Evolutionary conservation across 768 basidiomycete genomes (phyloP).

Genomic region (Chalciporus piperatus): DNA sequence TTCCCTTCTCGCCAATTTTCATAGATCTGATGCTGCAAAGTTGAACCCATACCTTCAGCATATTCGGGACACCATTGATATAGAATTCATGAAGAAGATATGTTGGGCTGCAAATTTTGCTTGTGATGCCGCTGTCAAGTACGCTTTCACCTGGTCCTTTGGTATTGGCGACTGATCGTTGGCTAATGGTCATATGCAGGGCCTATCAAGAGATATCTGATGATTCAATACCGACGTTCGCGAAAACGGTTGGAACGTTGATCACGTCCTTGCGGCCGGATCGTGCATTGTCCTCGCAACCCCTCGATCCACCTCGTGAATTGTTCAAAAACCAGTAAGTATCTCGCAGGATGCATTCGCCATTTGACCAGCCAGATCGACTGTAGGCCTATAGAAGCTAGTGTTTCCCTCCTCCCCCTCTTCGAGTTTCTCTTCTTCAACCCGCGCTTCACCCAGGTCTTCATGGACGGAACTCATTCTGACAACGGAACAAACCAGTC

Average conservation of each 20-base stretch:
- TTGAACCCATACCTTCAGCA: constrained; percentile 63
- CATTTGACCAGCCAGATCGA: neutral
- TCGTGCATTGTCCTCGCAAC: constrained; percentile 46
- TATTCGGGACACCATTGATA: constrained; percentile 47
- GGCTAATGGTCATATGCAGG: constrained; percentile 30
- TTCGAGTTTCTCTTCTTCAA: constrained; percentile 61
- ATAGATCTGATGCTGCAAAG: constrained; percentile 68
- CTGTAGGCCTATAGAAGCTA: constrained; percentile 60
- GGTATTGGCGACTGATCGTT: neutral
- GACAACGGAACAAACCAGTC: constrained; percentile 21
- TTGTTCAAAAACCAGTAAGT: constrained; percentile 57
- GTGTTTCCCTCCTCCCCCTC: constrained; percentile 55
- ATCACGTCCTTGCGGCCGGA: constrained; percentile 53
- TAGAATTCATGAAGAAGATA: constrained; percentile 52
- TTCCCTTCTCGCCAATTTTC: constrained; percentile 66
- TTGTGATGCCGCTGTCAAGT: constrained; percentile 52
- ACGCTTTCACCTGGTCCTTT: constrained; percentile 9
- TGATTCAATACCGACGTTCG: constrained; percentile 50
- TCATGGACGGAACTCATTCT: constrained; percentile 38
- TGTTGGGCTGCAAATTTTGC: constrained; percentile 56
- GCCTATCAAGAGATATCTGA: constrained; percentile 55
- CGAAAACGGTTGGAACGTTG: constrained; percentile 50
- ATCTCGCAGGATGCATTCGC: neutral
- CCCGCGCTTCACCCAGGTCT: constrained; percentile 43
- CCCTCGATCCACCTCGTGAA: constrained; percentile 47